Evolutionary conservation across 2,329 filamentous ascomycete genomes (phyloP).

Genomic region (Akanthomyces muscarius): DNA sequence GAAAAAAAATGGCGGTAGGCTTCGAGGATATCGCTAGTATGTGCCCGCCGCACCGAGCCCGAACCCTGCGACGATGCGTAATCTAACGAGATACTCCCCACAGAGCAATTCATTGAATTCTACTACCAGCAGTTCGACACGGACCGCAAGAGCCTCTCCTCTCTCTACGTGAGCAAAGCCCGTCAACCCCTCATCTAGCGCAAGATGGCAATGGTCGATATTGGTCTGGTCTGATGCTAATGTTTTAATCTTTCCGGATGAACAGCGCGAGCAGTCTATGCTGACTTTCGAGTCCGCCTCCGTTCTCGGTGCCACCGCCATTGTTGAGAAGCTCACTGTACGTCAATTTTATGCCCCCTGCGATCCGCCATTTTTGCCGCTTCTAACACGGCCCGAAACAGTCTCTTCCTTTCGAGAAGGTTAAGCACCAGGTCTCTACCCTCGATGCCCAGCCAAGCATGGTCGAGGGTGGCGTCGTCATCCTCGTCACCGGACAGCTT

Average conservation of each 20-base stretch:
- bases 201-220: background rate
- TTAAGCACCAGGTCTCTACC: conserved; percentile 72
- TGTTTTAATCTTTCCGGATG: background rate
- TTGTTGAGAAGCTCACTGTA: conserved; percentile 80
- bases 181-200: conserved; percentile 9
- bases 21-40: conserved; percentile 46
- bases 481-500: conserved; percentile 83
- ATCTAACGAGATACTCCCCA: conserved; percentile 9
- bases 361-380: background rate
- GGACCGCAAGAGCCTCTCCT: conserved; percentile 59
- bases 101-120: conserved; percentile 83
- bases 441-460: conserved; percentile 78
- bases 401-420: conserved; percentile 75
- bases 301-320: conserved; percentile 58
- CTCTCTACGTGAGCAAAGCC: conserved; percentile 72
- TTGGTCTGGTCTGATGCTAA: background rate
- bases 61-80: background rate
- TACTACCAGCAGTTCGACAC: conserved; percentile 88
- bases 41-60: conserved; percentile 23
- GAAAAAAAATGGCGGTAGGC: conserved; percentile 28
- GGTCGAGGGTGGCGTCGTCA: conserved; percentile 64
- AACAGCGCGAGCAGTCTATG: conserved; percentile 78
- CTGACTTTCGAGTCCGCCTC: conserved; percentile 82
- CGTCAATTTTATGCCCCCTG: conserved; percentile 26
- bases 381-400: conserved; percentile 32